Evolutionary conservation across 2,329 filamentous ascomycete species (phyloP).

Genomic region (Apiospora saccharicola): DNA sequence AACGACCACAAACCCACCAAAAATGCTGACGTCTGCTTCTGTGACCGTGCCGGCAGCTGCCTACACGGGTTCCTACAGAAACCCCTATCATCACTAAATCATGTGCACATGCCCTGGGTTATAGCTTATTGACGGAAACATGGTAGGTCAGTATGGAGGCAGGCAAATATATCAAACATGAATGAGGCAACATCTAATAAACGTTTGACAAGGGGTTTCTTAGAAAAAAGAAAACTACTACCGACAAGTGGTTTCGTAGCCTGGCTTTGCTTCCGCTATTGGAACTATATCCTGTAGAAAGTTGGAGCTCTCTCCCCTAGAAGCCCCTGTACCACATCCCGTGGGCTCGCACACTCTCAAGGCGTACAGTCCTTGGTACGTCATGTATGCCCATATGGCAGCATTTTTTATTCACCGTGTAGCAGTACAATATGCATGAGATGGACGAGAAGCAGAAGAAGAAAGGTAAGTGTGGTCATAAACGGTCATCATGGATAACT

Average conservation of each 20-base stretch:
- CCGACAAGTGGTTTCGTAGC: not conserved
- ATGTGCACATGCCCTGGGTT: too few relatives aligned
- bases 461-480: not conserved
- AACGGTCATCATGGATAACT: constrained; percentile 10
- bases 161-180: too few relatives aligned
- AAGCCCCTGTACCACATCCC: not conserved
- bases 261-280: not conserved
- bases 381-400: not conserved
- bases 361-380: too few relatives aligned
- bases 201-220: not conserved
- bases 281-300: not conserved
- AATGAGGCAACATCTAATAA: not conserved
- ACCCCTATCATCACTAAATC: too few relatives aligned
- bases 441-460: not conserved
- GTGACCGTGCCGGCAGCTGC: too few relatives aligned
- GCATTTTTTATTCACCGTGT: not conserved
- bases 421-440: constrained; percentile 11
- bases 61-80: too few relatives aligned
- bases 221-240: not conserved
- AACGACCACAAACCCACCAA: too few relatives aligned
- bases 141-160: too few relatives aligned
- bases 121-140: too few relatives aligned
- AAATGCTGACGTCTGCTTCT: too few relatives aligned
- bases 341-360: not conserved
- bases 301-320: not conserved